Evolutionary conservation across 2,329 filamentous ascomycete genomes (phyloP).

Genomic region (Tolypocladium inflatum): DNA sequence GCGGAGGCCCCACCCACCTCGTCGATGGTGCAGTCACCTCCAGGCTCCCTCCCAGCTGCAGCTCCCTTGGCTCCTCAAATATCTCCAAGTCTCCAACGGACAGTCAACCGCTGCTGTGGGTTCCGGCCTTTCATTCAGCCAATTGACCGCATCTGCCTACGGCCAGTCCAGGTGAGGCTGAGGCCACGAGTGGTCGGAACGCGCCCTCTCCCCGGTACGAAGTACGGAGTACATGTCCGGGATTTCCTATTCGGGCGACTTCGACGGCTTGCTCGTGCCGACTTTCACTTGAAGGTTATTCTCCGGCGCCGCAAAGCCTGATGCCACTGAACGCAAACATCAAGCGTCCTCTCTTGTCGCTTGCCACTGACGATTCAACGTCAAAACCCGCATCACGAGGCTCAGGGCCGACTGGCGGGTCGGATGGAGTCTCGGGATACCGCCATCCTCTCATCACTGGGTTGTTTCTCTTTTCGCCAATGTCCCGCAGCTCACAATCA

Average conservation of each 20-base stretch:
- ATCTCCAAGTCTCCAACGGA: not conserved
- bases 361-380: too few species aligned
- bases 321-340: too few species aligned
- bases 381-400: too few species aligned
- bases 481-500: not conserved
- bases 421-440: not conserved
- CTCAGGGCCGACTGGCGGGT: too few species aligned
- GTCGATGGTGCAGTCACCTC: not conserved
- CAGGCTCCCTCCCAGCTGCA: not conserved
- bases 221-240: too few species aligned
- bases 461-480: not conserved
- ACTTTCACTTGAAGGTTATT: too few species aligned
- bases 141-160: not conserved
- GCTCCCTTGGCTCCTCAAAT: not conserved
- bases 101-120: not conserved
- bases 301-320: too few species aligned
- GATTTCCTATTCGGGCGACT: too few species aligned
- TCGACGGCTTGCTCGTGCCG: too few species aligned
- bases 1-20: not conserved
- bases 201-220: not conserved
- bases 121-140: too few species aligned
- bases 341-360: too few species aligned
- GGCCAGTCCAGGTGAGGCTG: not conserved
- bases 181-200: not conserved
- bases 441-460: not conserved